Base-by-base conservation (phyloP, 1,284 basidiomycete genomes). In the Malassezia furfur region DNA sequence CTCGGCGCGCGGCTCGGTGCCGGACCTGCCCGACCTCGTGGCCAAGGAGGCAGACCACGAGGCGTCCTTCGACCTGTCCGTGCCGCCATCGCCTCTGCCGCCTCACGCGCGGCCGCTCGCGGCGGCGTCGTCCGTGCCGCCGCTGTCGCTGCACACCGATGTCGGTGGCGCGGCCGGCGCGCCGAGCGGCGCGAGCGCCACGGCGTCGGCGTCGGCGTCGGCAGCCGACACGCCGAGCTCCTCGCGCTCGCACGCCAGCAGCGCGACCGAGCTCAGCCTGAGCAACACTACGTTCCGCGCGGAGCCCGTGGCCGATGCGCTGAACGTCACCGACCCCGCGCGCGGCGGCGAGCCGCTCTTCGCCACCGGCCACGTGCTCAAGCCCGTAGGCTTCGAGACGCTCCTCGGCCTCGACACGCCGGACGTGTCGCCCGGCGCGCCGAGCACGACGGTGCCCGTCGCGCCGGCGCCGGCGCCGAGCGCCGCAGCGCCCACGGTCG, bases 231-330 rank as follows among this genome's bases (percentile, higher is more conserved):
- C 43, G 32, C 28, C 32, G 28, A 45, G 25, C 25, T 35, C 34
- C 4, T 11, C 34, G 34, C 34, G 12, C 10, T 35, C 34, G 34
- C 34, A 11, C 25, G 7, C 25, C 4, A 28, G 25, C 25, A 28
- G 25, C 7, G 17, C 37, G 10, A 47, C 45, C 10, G 46, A 35
- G 46, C 46, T 48, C n/a, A 48, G 11, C 37, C 19, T 48, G 46
- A 48, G 46, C 37, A 48, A 48, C 37, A 37, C 46, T n/a, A 38
- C 17, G 32, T 37, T 50, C 39, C n/a, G 21, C 22, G 22, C 49
- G 3, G 49, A 50, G 41, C 38, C 49, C 3, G 28, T 32, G 38
- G 38, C 34, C 3, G 30, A 15, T 9, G 37, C 22, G 41, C 34
- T 50, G 15, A 38, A 14, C 9, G 10, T 30, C n/a, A 22, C 38